Conservation (phyloP, 2,329 filamentous ascomycete genomes). For the Neoarthrinium moseri region DNA sequence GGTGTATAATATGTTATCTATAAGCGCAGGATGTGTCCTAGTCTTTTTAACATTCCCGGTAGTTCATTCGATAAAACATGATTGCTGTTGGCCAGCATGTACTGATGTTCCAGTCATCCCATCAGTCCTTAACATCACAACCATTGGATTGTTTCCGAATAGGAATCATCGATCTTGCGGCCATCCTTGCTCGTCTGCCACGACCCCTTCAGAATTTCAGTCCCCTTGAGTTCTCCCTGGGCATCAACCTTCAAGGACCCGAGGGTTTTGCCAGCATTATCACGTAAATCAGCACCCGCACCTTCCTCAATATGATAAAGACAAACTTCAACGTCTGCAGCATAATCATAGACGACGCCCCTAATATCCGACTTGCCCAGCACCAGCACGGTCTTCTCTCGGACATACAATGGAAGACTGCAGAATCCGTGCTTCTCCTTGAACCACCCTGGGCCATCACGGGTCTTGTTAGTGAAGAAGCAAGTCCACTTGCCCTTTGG, state of each 20-base stretch:
- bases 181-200: constrained; percentile 20
- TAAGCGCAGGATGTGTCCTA: no score
- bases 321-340: constrained; percentile 44
- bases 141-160: constrained; percentile 19
- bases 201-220: constrained; percentile 36
- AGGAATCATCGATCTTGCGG: constrained; percentile 19
- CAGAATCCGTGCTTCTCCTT: constrained; percentile 58
- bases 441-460: constrained; percentile 56
- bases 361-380: constrained; percentile 38
- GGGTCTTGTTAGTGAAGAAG: constrained; percentile 46
- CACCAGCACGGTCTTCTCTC: constrained; percentile 50
- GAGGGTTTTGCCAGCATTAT: constrained; percentile 38
- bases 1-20: no score
- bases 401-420: constrained; percentile 57
- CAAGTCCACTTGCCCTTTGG: constrained; percentile 47
- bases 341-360: constrained; percentile 47
- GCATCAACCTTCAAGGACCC: constrained; percentile 37
- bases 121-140: constrained; percentile 12
- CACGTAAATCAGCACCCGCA: constrained; percentile 39
- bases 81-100: not conserved
- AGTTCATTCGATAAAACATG: no score
- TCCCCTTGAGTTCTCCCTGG: constrained; percentile 38
- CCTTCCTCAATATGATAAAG: constrained; percentile 42
- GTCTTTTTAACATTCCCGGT: no score
- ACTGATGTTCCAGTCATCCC: not conserved